Evolutionary conservation across 208 protist species (phyloP), one percentile per base, ranked within the genome.

Genomic region (Porcisia deanei): DNA sequence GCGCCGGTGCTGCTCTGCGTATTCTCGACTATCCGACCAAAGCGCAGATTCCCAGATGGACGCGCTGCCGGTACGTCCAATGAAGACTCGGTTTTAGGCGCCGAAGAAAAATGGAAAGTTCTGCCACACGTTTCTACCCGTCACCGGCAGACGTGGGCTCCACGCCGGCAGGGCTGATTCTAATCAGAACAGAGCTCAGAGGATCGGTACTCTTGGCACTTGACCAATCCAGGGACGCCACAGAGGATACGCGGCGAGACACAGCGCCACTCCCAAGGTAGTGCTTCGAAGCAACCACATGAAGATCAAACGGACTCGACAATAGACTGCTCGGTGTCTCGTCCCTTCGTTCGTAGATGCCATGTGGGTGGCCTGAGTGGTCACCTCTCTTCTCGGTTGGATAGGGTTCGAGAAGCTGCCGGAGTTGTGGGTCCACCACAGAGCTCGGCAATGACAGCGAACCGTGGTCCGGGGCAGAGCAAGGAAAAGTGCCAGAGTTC

Each of bases 351-450:
- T 55, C 2, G 20, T 69, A 43, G 37, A 55, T 68, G 30, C 37
- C 57, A 30, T 12, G 30, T 16, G 4, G 16, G 10, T n/a, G 8
- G 39, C 47, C 47, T 14, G 9, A 25, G 6, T 71, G 25, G 25
- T 43, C 47, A 5, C 3, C 12, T 12, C 66, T 37, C 6, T 30
- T 67, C 63, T 67, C 41, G 22, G 1, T 49, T n/a, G 25, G 39
- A 52, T 2, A n/a, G 16, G 41, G 25, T 41, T 71, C 66, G 37
- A 80, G 66, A 14, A 80, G 70, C 43, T 80, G 68, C 20, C 41
- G 41, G 1, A 80, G 66, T 18, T 68, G 76, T 53, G 53, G 68
- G 52, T 80, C 76, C 12, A 80, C 49, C 52, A 34, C 47, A 7
- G 66, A 57, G 63, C 41, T 47, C 41, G 9, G 47, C n/a, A 7